Evolutionary conservation across 2,329 filamentous ascomycete genomes (phyloP).

Genomic region (Camillea tinctor): DNA sequence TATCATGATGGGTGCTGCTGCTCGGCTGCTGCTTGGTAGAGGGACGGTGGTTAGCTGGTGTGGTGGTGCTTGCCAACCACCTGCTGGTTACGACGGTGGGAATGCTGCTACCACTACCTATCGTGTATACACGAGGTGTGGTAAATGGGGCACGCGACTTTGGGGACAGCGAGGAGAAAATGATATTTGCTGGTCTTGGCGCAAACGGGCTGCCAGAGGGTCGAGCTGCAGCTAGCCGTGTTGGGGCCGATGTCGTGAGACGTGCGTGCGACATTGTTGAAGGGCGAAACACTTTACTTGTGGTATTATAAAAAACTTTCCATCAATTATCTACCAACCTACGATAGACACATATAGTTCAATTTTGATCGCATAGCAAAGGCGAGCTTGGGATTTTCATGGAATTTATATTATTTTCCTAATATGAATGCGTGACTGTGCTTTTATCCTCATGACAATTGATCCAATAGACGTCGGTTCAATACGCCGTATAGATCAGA

Average conservation of each 20-base stretch:
- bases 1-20: neutral
- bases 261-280: neutral
- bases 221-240: neutral
- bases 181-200: neutral
- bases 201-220: neutral
- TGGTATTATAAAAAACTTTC: too few relatives aligned
- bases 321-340: too few relatives aligned
- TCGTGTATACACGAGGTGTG: neutral
- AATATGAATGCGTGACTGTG: neutral
- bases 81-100: neutral
- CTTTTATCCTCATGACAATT: neutral
- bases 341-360: too few relatives aligned
- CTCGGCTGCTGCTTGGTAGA: neutral
- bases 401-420: too few relatives aligned
- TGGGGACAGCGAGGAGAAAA: neutral
- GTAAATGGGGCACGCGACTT: neutral
- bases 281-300: neutral
- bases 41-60: neutral
- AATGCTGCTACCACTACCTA: neutral
- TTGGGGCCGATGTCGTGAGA: neutral
- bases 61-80: neutral
- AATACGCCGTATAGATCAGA: neutral
- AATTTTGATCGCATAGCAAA: too few relatives aligned
- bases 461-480: neutral
- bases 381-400: too few relatives aligned